A percentile compares a stretch with the other conserved stretches of the same genome.
Conservation (phyloP, 345 rosid species). For the Boechera stricta region DNA sequence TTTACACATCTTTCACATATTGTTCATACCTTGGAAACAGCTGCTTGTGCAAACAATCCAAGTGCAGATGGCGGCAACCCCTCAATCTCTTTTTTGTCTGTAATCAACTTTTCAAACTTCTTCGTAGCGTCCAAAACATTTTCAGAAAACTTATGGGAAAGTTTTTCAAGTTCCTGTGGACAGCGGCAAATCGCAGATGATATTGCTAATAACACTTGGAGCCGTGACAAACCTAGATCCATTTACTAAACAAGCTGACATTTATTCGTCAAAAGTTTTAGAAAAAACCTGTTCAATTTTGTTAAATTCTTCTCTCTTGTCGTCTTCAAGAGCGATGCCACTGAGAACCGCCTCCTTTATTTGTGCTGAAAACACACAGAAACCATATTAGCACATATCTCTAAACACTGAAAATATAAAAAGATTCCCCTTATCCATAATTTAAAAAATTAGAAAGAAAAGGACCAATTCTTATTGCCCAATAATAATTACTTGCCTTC, state of each 20-base stretch:
- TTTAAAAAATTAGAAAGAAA: background rate
- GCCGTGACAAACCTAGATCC: slow-evolving; percentile 10
- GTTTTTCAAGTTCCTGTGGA: slow-evolving; percentile 74
- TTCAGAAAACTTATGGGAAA: slow-evolving; percentile 80
- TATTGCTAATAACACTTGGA: background rate
- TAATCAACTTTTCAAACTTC: slow-evolving; percentile 81
- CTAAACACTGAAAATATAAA: background rate
- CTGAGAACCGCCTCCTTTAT: slow-evolving; percentile 89
- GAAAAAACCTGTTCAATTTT: slow-evolving; percentile 84
- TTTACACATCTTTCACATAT: slow-evolving; percentile 20
- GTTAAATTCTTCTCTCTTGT: slow-evolving; percentile 85
- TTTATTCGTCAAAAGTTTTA: background rate
- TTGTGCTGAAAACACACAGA: slow-evolving; percentile 58
- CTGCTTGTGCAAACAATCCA: slow-evolving; percentile 89
- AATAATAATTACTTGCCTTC: slow-evolving; percentile 57
- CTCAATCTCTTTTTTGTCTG: slow-evolving; percentile 81
- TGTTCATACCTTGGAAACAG: slow-evolving; percentile 73
- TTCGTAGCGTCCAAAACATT: slow-evolving; percentile 94
- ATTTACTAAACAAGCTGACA: slow-evolving; percentile 18
- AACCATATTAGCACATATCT: slow-evolving; percentile 28
- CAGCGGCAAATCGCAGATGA: slow-evolving; percentile 6
- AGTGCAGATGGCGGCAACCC: slow-evolving; percentile 93
- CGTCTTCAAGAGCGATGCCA: slow-evolving; percentile 93
- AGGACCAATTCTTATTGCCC: background rate
- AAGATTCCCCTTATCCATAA: background rate